A percentile compares a stretch with the other conserved stretches of the same genome.
These are phyloP conservation scores for Blakeslea trispora DNA, from an alignment of 371 early-diverging fungal species.

Conservation along the genomic window DNA sequence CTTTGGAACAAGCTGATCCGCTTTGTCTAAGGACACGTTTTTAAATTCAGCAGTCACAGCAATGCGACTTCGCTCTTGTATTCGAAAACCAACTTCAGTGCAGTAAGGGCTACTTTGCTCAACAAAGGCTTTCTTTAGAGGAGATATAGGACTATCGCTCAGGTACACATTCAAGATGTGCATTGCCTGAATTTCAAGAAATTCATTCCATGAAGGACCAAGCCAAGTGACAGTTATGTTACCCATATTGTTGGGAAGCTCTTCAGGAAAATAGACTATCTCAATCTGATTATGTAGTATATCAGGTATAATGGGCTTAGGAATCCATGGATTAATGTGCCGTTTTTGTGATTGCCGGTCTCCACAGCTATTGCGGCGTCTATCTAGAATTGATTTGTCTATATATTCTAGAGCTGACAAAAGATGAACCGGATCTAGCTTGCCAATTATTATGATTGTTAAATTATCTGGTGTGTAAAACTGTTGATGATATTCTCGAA, in stretches of 20 bases:
- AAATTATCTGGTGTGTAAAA: slow-evolving; percentile 62
- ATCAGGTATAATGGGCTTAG: slow-evolving; percentile 42
- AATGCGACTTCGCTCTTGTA: slow-evolving; percentile 21
- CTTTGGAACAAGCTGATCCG: slow-evolving; percentile 41
- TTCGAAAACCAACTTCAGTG: slow-evolving; percentile 28
- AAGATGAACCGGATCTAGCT: slow-evolving; percentile 41
- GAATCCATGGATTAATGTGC: slow-evolving; percentile 36
- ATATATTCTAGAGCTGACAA: slow-evolving; percentile 42
- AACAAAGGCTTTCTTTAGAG: slow-evolving; percentile 54
- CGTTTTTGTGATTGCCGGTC: slow-evolving; percentile 8
- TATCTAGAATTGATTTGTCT: slow-evolving; percentile 46
- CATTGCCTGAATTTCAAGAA: slow-evolving; percentile 37
- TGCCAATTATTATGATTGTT: slow-evolving; percentile 53
- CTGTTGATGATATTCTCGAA: slow-evolving; percentile 46
- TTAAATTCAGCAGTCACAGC: slow-evolving; percentile 39
- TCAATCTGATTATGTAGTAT: slow-evolving; percentile 36
- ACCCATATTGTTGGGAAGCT: slow-evolving; percentile 46
- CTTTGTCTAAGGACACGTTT: slow-evolving; percentile 50
- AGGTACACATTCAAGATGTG: slow-evolving; percentile 47
- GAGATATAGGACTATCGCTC: slow-evolving; percentile 56
- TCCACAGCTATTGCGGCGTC: slow-evolving; percentile 24
- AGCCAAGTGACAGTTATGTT: slow-evolving; percentile 52
- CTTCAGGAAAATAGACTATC: slow-evolving; percentile 52
- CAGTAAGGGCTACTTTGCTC: slow-evolving; percentile 55
- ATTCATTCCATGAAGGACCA: slow-evolving; percentile 48